Conservation (phyloP, 371 early-diverging fungal genomes). For the Mortierella sp. region DNA sequence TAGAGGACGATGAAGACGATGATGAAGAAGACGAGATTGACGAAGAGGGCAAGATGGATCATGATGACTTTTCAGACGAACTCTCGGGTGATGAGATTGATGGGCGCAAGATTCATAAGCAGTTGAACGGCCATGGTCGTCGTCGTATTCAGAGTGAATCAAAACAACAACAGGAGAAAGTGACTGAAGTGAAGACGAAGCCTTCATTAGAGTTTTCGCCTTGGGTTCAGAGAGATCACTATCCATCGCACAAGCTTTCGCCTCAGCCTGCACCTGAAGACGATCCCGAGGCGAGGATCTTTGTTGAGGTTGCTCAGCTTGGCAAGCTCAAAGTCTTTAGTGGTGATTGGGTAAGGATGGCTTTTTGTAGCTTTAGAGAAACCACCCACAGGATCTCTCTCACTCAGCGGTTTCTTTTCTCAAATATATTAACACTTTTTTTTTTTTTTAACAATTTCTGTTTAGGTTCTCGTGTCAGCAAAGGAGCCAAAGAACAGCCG, state of each 20-base stretch:
- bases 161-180: constrained; percentile 13
- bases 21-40: constrained; percentile 42
- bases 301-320: constrained; percentile 66
- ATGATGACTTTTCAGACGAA: constrained; percentile 47
- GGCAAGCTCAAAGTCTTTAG: constrained; percentile 76
- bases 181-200: constrained; percentile 7
- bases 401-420: constrained; percentile 45
- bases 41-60: constrained; percentile 11
- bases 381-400: constrained; percentile 61
- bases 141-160: constrained; percentile 46
- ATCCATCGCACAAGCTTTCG: constrained; percentile 62
- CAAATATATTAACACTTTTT: constrained; percentile 19
- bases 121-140: constrained; percentile 39
- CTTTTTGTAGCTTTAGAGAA: constrained; percentile 33
- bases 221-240: constrained; percentile 54
- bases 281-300: constrained; percentile 67
- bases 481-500: constrained; percentile 20
- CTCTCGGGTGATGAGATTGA: constrained; percentile 53
- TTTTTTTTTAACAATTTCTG: constrained; percentile 1
- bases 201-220: constrained; percentile 52
- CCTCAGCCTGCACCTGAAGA: constrained; percentile 63
- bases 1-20: constrained; percentile 46
- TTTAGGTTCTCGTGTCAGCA: constrained; percentile 26
- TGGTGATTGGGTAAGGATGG: constrained; percentile 74
- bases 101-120: constrained; percentile 41